These are phyloP conservation scores for Rutstroemia sp. DNA, from an alignment of 2,329 filamentous ascomycete species.

Conservation along the genomic window DNA sequence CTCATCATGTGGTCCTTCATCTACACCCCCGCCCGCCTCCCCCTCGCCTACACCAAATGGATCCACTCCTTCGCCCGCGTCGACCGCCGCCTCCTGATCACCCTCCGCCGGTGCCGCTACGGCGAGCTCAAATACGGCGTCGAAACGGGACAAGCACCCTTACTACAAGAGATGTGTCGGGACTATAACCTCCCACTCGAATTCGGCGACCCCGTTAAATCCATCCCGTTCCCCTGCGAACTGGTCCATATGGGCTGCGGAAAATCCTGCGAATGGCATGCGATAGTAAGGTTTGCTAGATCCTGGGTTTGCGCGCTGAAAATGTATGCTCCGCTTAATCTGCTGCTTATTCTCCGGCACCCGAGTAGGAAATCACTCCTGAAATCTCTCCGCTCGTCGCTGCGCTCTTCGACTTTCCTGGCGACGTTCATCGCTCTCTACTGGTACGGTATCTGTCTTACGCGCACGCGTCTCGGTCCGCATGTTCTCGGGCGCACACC, in stretches of 20 bases:
- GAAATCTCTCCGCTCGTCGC: conserved; percentile 40
- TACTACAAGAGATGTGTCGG: conserved; percentile 64
- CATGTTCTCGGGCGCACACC: conserved; percentile 50
- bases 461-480: conserved; percentile 67
- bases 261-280: conserved; percentile 67
- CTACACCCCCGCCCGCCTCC: conserved; percentile 64
- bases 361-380: conserved; percentile 42
- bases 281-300: conserved; percentile 55
- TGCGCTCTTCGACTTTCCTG: conserved; percentile 69
- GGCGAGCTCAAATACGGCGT: conserved; percentile 63
- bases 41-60: conserved; percentile 71
- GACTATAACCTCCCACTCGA: conserved; percentile 61
- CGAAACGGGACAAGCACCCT: conserved; percentile 60
- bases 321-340: conserved; percentile 66
- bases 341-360: conserved; percentile 51
- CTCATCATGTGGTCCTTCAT: conserved; percentile 89
- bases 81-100: conserved; percentile 66
- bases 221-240: conserved; percentile 71
- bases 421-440: conserved; percentile 71
- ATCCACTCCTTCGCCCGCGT: conserved; percentile 70
- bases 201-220: conserved; percentile 63
- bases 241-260: conserved; percentile 76
- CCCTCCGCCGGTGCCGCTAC: conserved; percentile 57
- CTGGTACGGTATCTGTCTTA: conserved; percentile 78
- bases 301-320: conserved; percentile 69